Base-by-base conservation (phyloP, 2,329 filamentous ascomycete species). In the Xylaria sp. region DNA sequence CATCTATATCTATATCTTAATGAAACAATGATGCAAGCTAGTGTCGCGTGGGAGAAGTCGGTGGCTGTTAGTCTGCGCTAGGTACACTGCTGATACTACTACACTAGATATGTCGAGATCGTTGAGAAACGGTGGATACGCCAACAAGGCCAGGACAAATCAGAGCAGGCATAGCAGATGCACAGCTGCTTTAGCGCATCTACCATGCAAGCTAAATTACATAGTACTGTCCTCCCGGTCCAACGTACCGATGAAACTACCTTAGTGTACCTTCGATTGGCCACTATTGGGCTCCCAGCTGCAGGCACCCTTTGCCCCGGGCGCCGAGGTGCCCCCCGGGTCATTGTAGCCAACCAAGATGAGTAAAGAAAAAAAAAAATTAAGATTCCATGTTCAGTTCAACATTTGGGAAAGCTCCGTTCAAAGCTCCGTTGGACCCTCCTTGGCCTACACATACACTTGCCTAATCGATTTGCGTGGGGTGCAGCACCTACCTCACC, bases 41-140 rank as follows among this genome's bases (percentile, higher is more conserved):
- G 56, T 51, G 41, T 44, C 34, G 8, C 57, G 64, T 67, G 64
- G 64, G 41, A 51, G 55, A 41, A 56, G 56, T 34, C 41, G 55
- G 61, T 52, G 10, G 48, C 51, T 9, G 18, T 54, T 37, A 57
- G 52, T 15, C 32, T 39, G 34, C 5, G 7, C 28, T 51, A 56
- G 28, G 28, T 25, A 41, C 39, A 52, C 1, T 18, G 51, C 18
- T 23, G 37, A 41, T 39, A n/a, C n/a, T n/a, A n/a, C n/a, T n/a
- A n/a, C n/a, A n/a, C n/a, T n/a, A 18, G 25, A 41, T 34, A 52
- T 46, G 39, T 44, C 41, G 56, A 82, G 82, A 83, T 84, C 81
- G 82, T 84, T 84, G 82, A 84, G 82, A 74, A 76, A 72, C 69
- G 61, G 71, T 74, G 73, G 73, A 63, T 67, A 58, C 12, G 32